Percentiles rank a stretch among this genome's conserved stretches.
phyloP scores from a whole-genome alignment of 257 asterid species.

The Cordia subcordata region DNA sequence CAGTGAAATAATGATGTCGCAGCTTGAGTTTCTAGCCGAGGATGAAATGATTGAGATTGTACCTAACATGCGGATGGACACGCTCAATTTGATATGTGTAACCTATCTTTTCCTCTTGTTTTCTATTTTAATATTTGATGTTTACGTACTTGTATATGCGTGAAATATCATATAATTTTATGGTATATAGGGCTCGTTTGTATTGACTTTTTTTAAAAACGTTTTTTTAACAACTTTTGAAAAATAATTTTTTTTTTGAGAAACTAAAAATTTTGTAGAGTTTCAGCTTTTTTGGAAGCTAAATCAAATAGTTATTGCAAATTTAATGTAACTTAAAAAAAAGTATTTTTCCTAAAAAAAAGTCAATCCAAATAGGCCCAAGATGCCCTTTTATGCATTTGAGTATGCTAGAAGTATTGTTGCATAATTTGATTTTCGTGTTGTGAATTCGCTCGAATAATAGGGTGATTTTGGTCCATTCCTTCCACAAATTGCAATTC shows the following conservation, averaged over 20 bases:
- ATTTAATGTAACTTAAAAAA: too few relatives aligned
- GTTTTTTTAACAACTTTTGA: too few relatives aligned
- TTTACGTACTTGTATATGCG: not conserved
- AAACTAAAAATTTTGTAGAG: too few relatives aligned
- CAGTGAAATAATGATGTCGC: slow-evolving; percentile 10
- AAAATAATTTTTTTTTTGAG: too few relatives aligned
- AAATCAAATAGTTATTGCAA: too few relatives aligned
- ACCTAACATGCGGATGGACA: slow-evolving; percentile 80
- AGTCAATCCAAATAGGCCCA: too few relatives aligned
- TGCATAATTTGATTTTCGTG: not conserved
- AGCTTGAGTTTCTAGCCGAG: slow-evolving; percentile 97
- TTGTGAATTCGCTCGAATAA: slow-evolving; percentile 12
- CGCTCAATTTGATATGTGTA: slow-evolving; percentile 82
- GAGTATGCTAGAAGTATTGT: not conserved
- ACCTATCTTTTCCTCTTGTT: not conserved
- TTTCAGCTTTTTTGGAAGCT: too few relatives aligned
- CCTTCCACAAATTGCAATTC: slow-evolving; percentile 61
- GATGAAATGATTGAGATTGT: slow-evolving; percentile 78
- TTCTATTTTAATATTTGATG: not conserved
- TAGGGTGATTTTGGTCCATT: slow-evolving; percentile 96
- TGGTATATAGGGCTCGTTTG: too few relatives aligned
- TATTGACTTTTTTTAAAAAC: too few relatives aligned
- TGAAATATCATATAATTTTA: too few relatives aligned
- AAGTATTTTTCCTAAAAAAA: too few relatives aligned
- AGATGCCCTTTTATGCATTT: too few relatives aligned